Percentiles rank a stretch among this genome's conserved stretches.
These are phyloP conservation scores for Rhytidhysteron rufulum DNA, from an alignment of 2,329 filamentous ascomycete species.

Conservation along the genomic window DNA sequence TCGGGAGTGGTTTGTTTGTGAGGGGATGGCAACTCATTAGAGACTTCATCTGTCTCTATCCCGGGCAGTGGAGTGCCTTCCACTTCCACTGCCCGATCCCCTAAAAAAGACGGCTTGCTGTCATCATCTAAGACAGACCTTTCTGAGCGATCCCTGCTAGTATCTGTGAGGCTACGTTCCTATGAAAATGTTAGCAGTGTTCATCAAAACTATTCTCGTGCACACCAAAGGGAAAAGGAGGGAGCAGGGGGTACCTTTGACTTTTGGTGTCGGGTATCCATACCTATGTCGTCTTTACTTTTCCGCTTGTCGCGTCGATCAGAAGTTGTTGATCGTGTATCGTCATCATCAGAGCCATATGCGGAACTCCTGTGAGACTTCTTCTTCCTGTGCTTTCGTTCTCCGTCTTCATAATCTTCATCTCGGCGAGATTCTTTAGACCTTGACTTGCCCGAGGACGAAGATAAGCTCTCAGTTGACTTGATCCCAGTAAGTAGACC, in stretches of 20 bases:
- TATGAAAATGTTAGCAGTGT: neutral
- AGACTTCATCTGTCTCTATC: slow-evolving; percentile 24
- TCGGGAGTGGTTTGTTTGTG: slow-evolving; percentile 9
- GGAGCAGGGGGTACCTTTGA: slow-evolving; percentile 21
- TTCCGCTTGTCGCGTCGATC: slow-evolving; percentile 40
- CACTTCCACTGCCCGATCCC: slow-evolving; percentile 61
- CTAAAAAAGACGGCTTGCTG: slow-evolving; percentile 61
- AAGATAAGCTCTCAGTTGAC: slow-evolving; percentile 35
- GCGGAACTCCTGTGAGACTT: slow-evolving; percentile 38
- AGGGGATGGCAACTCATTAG: slow-evolving; percentile 9
- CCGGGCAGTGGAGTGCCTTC: slow-evolving; percentile 46
- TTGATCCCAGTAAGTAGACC: slow-evolving; percentile 43
- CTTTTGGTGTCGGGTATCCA: slow-evolving; percentile 24
- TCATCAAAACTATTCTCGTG: neutral
- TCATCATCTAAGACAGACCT: slow-evolving; percentile 21
- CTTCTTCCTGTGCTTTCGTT: slow-evolving; percentile 44
- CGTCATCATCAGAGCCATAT: slow-evolving; percentile 20
- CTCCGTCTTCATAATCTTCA: slow-evolving; percentile 39
- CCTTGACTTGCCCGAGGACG: slow-evolving; percentile 30
- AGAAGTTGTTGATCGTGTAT: slow-evolving; percentile 30
- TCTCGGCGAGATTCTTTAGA: slow-evolving; percentile 22
- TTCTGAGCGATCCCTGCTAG: slow-evolving; percentile 23
- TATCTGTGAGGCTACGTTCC: slow-evolving; percentile 6
- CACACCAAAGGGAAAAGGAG: slow-evolving; percentile 18
- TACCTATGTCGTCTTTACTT: slow-evolving; percentile 32